A percentile compares a stretch with the other conserved stretches of the same genome.
phyloP scores from a whole-genome alignment of 306 rosid genomes.

The Cucurbita argyrosperma region DNA sequence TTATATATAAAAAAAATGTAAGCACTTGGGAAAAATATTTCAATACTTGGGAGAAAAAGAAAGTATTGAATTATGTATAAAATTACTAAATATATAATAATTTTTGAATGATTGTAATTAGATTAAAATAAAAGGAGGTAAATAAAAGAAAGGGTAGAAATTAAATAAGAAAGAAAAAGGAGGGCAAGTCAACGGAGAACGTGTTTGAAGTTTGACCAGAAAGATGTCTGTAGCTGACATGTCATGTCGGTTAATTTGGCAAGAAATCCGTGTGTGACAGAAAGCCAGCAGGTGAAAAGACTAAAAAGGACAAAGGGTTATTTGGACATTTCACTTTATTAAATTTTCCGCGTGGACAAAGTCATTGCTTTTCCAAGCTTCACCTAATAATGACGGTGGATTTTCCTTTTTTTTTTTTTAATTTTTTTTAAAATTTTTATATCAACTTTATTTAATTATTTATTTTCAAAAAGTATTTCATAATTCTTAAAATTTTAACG shows the following conservation, averaged over 20 bases:
- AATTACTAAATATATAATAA: too few species aligned
- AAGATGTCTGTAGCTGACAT: background rate
- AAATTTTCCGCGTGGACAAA: background rate
- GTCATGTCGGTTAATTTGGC: background rate
- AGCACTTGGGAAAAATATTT: background rate
- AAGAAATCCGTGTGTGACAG: background rate
- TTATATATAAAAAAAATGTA: background rate
- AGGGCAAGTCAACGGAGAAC: too few species aligned
- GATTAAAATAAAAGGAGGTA: too few species aligned
- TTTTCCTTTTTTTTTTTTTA: background rate
- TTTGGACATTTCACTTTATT: background rate
- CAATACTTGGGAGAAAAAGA: too few species aligned
- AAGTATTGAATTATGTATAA: too few species aligned
- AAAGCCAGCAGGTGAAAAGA: background rate
- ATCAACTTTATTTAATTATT: too few species aligned
- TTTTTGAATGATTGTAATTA: too few species aligned
- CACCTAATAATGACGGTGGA: background rate
- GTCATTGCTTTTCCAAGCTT: background rate
- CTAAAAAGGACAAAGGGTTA: background rate
- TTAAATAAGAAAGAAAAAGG: too few species aligned
- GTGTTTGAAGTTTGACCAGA: background rate
- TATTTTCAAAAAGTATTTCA: too few species aligned
- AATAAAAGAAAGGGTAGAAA: too few species aligned
- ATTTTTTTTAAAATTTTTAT: too few species aligned
- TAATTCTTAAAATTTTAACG: too few species aligned